These are phyloP conservation scores for Chaetoscypha palmicola DNA, from an alignment of 2,329 filamentous ascomycete genomes.

Conservation along the genomic window DNA sequence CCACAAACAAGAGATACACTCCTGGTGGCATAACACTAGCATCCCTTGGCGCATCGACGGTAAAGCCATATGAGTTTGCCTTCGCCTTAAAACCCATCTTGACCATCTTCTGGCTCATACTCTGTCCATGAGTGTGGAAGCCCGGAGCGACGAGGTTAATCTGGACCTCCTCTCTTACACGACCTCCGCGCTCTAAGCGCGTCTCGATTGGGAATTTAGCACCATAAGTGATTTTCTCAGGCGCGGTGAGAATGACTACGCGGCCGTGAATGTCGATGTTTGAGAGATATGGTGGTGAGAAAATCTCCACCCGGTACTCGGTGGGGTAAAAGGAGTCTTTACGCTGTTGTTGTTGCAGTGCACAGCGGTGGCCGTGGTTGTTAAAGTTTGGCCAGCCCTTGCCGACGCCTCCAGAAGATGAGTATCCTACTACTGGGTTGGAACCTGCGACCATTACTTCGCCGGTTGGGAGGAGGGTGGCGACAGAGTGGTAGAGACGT, in stretches of 20 bases:
- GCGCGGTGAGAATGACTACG: not conserved
- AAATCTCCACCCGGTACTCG: slow-evolving; percentile 1
- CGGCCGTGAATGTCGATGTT: not conserved
- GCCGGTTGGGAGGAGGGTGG: not conserved
- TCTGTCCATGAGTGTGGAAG: not conserved
- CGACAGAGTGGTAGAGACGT: not conserved
- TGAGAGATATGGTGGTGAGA: not conserved
- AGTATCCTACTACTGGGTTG: not conserved
- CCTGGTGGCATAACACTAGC: slow-evolving; percentile 2
- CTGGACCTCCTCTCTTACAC: not conserved
- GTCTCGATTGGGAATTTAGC: not conserved
- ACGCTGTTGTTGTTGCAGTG: not conserved
- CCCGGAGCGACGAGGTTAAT: not conserved
- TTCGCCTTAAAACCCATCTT: not conserved
- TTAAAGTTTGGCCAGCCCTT: not conserved
- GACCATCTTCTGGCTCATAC: not conserved
- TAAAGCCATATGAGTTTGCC: not conserved
- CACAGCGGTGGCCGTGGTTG: not conserved
- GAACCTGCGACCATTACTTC: not conserved
- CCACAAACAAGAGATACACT: not conserved
- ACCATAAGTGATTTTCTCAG: not conserved
- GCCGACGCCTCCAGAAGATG: not conserved
- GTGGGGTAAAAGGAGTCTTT: not conserved
- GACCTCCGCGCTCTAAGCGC: not conserved
- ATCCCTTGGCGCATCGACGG: slow-evolving; percentile 1